Evolutionary conservation across 2,329 filamentous ascomycete genomes (phyloP).

Genomic region (Colletotrichum magnum): DNA sequence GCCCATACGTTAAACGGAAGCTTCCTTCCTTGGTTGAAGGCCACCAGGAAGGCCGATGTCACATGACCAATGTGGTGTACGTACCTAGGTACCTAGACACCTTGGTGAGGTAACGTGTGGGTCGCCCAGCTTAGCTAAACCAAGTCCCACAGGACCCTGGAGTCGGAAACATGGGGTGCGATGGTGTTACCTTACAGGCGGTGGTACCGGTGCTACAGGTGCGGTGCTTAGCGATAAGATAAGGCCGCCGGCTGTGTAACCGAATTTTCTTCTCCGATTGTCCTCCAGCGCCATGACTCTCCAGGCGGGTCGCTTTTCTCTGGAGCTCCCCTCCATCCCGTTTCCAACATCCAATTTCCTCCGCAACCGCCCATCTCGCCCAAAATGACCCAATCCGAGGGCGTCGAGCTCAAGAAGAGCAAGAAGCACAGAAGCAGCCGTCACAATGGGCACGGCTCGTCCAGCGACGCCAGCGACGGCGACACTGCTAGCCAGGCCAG

Average conservation of each 20-base stretch:
- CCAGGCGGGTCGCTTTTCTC: slow-evolving; percentile 24
- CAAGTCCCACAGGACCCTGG: slow-evolving; percentile 11
- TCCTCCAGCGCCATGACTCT: slow-evolving; percentile 23
- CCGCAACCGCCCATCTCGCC: slow-evolving; percentile 1
- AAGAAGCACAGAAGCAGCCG: slow-evolving; percentile 48
- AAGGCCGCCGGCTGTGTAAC: slow-evolving; percentile 23
- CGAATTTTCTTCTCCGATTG: slow-evolving; percentile 41
- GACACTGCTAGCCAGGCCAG: slow-evolving; percentile 41
- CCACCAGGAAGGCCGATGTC: no score
- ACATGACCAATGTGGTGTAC: no score
- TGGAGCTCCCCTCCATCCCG: slow-evolving; percentile 24
- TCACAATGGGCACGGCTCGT: slow-evolving; percentile 46
- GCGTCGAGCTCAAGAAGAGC: slow-evolving; percentile 49
- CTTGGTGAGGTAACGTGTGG: slow-evolving; percentile 15
- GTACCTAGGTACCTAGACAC: no score
- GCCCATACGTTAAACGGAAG: no score
- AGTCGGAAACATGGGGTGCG: slow-evolving; percentile 20
- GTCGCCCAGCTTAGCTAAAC: neutral
- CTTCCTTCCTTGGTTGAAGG: no score
- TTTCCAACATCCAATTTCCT: slow-evolving; percentile 42
- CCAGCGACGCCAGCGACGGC: slow-evolving; percentile 29
- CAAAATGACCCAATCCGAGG: slow-evolving; percentile 49
- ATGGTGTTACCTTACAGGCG: neutral
- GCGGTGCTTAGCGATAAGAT: slow-evolving; percentile 30
- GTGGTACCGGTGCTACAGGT: neutral